These are phyloP conservation scores for Flaveria robusta DNA, from an alignment of 129 eudicot genomes.

Conservation along the genomic window DNA sequence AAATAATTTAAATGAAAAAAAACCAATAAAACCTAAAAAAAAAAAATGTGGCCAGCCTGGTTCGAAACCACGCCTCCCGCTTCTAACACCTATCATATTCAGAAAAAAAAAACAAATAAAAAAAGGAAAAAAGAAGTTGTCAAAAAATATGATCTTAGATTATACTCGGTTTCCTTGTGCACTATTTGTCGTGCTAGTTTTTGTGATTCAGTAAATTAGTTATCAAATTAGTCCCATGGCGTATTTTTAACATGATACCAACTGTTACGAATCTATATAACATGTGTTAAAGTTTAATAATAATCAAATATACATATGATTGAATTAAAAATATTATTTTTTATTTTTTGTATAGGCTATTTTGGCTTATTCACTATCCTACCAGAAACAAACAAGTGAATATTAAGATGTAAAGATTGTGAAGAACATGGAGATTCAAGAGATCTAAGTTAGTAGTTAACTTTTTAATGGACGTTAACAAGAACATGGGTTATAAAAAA, in stretches of 20 bases:
- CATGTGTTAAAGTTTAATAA: slow-evolving; percentile 1
- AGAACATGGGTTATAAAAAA: slow-evolving; percentile 24
- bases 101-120: too few species aligned
- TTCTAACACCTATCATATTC: too few species aligned
- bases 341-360: slow-evolving; percentile 14
- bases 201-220: not conserved
- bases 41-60: too few species aligned
- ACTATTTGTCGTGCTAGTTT: not conserved
- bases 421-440: slow-evolving; percentile 18
- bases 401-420: slow-evolving; percentile 1
- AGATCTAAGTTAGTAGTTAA: not conserved
- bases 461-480: slow-evolving; percentile 6
- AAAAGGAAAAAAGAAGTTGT: too few species aligned
- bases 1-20: too few species aligned
- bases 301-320: slow-evolving; percentile 19
- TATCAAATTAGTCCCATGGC: slow-evolving; percentile 13
- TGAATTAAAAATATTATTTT: not conserved
- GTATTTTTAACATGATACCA: slow-evolving; percentile 9
- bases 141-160: too few species aligned
- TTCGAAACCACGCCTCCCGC: too few species aligned
- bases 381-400: not conserved
- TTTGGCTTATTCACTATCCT: slow-evolving; percentile 13
- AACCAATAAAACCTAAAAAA: too few species aligned
- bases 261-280: not conserved
- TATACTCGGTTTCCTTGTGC: slow-evolving; percentile 7